Percentiles rank a stretch among this genome's conserved stretches.
These are phyloP conservation scores for Fusarium newnesense DNA, from an alignment of 2,329 filamentous ascomycete species.

Conservation along the genomic window DNA sequence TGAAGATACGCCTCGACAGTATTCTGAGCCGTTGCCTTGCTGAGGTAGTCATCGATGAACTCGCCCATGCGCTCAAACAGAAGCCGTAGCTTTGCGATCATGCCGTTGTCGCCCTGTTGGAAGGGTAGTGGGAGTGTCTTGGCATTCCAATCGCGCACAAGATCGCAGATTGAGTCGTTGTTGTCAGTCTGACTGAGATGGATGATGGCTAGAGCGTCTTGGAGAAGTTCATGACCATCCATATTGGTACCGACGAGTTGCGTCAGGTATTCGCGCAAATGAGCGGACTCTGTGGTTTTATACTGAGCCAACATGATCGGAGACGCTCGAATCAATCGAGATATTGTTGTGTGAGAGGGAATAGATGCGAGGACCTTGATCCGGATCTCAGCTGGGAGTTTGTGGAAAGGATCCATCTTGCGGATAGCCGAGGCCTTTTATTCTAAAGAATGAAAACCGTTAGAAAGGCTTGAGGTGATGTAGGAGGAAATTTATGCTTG, in stretches of 20 bases:
- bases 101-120: accelerated
- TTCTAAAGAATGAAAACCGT: no score
- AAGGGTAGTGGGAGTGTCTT: neutral
- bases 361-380: neutral
- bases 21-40: neutral
- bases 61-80: neutral
- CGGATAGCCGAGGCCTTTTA: neutral
- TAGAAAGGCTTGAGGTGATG: no score
- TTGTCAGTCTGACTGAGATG: accelerated
- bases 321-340: neutral
- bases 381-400: neutral
- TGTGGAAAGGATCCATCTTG: neutral
- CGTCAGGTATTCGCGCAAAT: neutral
- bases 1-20: neutral
- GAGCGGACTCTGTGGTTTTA: neutral
- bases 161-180: neutral
- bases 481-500: no score
- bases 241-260: neutral
- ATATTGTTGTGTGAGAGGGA: neutral
- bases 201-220: neutral
- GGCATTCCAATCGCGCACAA: neutral
- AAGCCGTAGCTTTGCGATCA: neutral
- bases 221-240: neutral
- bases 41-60: neutral
- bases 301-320: neutral